phyloP scores from a whole-genome alignment of 1,284 basidiomycete species.

The Naganishia sp. region DNA sequence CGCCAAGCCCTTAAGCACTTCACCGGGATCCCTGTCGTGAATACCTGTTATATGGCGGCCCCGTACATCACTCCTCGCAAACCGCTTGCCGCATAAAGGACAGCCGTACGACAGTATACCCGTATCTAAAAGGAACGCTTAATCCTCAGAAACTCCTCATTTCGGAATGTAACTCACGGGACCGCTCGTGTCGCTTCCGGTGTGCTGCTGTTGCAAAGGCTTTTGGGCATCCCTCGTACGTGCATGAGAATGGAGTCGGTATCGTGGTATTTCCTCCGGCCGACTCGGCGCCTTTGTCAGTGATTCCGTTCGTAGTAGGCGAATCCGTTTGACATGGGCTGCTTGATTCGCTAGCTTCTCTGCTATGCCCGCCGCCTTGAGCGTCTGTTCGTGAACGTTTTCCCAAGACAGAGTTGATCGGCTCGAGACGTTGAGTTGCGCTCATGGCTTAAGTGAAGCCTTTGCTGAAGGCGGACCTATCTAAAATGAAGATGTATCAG shows the following conservation, averaged over 20 bases:
- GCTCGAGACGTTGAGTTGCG: too few species aligned
- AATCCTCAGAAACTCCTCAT: background rate
- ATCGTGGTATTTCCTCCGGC: too few species aligned
- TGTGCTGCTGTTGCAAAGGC: slow-evolving; percentile 43
- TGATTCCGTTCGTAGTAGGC: background rate
- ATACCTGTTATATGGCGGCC: slow-evolving; percentile 42
- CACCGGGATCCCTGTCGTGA: slow-evolving; percentile 35
- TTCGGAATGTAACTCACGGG: slow-evolving; percentile 35
- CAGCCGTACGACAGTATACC: slow-evolving; percentile 43
- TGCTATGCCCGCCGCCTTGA: background rate
- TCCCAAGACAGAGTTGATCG: background rate
- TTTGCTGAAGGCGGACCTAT: too few species aligned
- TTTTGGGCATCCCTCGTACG: slow-evolving; percentile 39
- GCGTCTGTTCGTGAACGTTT: slow-evolving; percentile 2
- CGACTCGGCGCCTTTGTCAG: background rate
- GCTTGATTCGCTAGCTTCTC: background rate
- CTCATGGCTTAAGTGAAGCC: too few species aligned
- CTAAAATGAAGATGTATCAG: too few species aligned
- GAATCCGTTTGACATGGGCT: background rate
- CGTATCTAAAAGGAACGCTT: slow-evolving; percentile 34
- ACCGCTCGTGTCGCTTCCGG: slow-evolving; percentile 42
- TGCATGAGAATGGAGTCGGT: slow-evolving; percentile 7
- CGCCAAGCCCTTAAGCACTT: background rate
- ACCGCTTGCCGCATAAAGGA: slow-evolving; percentile 40
- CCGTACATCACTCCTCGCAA: slow-evolving; percentile 42